phyloP scores from a whole-genome alignment of 192 early-diverging fungal genomes.

The Physocladia obscura region DNA sequence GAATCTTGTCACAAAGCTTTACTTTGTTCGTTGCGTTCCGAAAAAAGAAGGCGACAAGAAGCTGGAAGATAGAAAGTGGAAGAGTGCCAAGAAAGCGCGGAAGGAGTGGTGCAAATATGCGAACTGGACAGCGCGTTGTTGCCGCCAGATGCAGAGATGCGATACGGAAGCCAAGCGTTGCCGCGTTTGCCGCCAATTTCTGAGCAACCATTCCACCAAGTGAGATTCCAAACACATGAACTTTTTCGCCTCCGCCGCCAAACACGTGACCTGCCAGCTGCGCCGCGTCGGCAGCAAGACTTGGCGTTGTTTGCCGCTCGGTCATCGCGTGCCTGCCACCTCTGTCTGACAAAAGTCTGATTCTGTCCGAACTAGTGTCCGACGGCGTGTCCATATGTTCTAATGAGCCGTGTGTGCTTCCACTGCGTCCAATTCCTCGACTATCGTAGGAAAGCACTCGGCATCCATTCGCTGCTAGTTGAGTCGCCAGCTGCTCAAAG shows the following conservation, averaged over 20 bases:
- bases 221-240: not conserved
- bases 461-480: not conserved
- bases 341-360: not conserved
- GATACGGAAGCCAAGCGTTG: not conserved
- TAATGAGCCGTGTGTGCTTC: no score
- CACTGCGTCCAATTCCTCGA: not conserved
- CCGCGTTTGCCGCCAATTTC: not conserved
- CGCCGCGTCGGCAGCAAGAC: not conserved
- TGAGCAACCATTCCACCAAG: slow-evolving; percentile 1
- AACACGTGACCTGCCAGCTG: not conserved
- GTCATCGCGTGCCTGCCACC: no score
- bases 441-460: not conserved
- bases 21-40: not conserved
- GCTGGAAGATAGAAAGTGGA: not conserved
- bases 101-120: not conserved
- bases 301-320: not conserved
- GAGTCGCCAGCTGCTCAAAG: not conserved
- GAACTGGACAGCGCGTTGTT: not conserved
- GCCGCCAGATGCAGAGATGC: not conserved
- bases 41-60: not conserved
- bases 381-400: no score
- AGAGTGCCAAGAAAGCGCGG: not conserved
- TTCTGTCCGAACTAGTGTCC: no score
- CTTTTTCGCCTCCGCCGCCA: not conserved
- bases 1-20: no score